Conservation (phyloP, 208 protist genomes). For the Angomonas deanei region DNA sequence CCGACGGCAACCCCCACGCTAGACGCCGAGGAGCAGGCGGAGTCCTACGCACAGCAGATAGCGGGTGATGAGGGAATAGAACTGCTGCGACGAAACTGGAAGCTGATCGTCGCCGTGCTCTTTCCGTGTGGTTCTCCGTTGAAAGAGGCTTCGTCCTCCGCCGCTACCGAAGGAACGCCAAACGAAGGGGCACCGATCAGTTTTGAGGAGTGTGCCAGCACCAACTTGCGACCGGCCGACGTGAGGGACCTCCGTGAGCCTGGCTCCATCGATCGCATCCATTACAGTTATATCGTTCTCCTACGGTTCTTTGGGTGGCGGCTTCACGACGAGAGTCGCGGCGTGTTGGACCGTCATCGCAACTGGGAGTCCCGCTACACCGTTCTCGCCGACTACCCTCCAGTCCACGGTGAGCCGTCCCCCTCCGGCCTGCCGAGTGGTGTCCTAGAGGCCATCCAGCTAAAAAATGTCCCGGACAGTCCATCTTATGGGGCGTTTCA, state of each 20-base stretch:
- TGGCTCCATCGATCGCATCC: slow-evolving; percentile 65
- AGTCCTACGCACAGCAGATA: slow-evolving; percentile 58
- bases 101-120: slow-evolving; percentile 46
- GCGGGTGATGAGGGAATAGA: slow-evolving; percentile 55
- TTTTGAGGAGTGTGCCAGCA: not conserved
- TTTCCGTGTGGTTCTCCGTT: slow-evolving; percentile 23
- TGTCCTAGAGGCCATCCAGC: not conserved
- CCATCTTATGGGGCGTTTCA: slow-evolving; percentile 24
- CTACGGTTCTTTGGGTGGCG: slow-evolving; percentile 86
- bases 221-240: slow-evolving; percentile 11
- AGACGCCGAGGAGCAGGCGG: slow-evolving; percentile 33
- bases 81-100: slow-evolving; percentile 63
- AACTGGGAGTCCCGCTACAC: slow-evolving; percentile 59
- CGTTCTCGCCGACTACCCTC: slow-evolving; percentile 18
- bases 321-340: slow-evolving; percentile 73
- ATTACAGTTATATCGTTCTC: slow-evolving; percentile 85
- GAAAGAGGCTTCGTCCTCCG: not conserved
- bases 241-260: slow-evolving; percentile 42
- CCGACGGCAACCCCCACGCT: slow-evolving; percentile 21
- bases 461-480: not conserved
- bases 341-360: slow-evolving; percentile 76
- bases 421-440: not conserved
- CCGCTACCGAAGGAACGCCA: not conserved
- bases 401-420: too few species aligned
- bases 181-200: not conserved